phyloP scores from a whole-genome alignment of 2,329 filamentous ascomycete species.

The Ceratocystis cubensis region DNA sequence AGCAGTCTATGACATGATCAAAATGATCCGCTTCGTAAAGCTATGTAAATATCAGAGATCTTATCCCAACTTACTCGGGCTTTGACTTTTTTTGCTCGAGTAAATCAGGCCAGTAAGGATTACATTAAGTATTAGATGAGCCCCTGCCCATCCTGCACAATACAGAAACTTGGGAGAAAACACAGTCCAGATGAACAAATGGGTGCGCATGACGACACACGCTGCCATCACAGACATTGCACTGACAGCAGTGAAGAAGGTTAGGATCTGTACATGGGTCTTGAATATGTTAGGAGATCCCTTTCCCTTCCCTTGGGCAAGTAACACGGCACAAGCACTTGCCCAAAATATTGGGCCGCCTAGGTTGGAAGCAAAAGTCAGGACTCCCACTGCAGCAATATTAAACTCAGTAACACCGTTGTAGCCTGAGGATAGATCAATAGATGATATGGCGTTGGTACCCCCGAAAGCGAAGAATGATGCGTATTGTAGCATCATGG shows the following conservation, averaged over 20 bases:
- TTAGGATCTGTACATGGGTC: conserved; percentile 51
- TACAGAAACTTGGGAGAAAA: conserved; percentile 96
- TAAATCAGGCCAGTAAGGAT: conserved; percentile 47
- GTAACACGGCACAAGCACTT: conserved; percentile 48
- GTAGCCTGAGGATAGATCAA: conserved; percentile 89
- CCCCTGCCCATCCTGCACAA: conserved; percentile 78
- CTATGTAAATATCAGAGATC: neutral
- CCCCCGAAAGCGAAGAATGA: conserved; percentile 86
- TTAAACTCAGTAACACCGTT: conserved; percentile 80
- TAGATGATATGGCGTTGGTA: conserved; percentile 88
- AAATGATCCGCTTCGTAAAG: neutral
- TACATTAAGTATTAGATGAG: conserved; percentile 65
- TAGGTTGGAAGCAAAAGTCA: conserved; percentile 89
- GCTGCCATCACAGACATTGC: conserved; percentile 72
- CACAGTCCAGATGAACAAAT: conserved; percentile 97
- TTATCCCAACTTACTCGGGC: neutral
- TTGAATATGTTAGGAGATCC: conserved; percentile 27
- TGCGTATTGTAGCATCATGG: conserved; percentile 63
- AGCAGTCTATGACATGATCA: neutral
- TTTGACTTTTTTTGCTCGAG: conserved; percentile 10
- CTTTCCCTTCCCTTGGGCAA: conserved; percentile 31
- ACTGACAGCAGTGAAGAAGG: conserved; percentile 54
- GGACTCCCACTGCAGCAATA: conserved; percentile 61
- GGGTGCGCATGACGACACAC: conserved; percentile 69
- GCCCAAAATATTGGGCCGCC: conserved; percentile 81